A percentile compares a stretch with the other conserved stretches of the same genome.
Conservation (phyloP, 2,329 filamentous ascomycete species). For the Davidsoniella virescens region DNA sequence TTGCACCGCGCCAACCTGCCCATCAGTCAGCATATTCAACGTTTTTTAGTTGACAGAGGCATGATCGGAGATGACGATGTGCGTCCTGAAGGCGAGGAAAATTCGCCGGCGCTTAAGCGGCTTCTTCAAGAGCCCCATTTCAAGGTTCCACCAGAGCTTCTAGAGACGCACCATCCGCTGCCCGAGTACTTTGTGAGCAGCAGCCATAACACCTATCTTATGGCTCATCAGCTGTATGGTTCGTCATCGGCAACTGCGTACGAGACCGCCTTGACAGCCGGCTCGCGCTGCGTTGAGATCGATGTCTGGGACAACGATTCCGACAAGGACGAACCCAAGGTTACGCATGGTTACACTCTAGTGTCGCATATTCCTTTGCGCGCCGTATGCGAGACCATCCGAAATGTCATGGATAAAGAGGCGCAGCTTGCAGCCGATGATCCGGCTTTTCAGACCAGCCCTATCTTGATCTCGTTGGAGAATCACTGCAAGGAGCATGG, state of each 20-base stretch:
- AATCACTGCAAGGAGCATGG: constrained; percentile 47
- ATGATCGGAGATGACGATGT: constrained; percentile 33
- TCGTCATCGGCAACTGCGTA: constrained; percentile 46
- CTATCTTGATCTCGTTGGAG: constrained; percentile 49
- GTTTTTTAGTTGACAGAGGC: constrained; percentile 36
- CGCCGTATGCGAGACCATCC: constrained; percentile 47
- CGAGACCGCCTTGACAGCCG: constrained; percentile 42
- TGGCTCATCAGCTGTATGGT: constrained; percentile 54
- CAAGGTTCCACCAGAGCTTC: constrained; percentile 35
- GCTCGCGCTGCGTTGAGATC: constrained; percentile 56
- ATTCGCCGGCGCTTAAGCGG: constrained; percentile 28
- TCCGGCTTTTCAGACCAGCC: constrained; percentile 29
- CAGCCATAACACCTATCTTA: constrained; percentile 57
- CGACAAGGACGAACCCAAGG: constrained; percentile 46
- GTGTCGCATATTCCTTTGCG: constrained; percentile 51
- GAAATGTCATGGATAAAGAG: constrained; percentile 45
- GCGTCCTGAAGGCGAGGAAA: constrained; percentile 27
- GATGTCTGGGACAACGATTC: constrained; percentile 54
- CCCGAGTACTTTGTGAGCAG: constrained; percentile 59
- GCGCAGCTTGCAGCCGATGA: constrained; percentile 23
- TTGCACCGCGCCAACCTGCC: constrained; percentile 36
- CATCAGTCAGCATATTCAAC: constrained; percentile 41
- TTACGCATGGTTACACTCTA: constrained; percentile 53
- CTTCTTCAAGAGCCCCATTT: constrained; percentile 43
- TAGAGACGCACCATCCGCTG: constrained; percentile 42